Evolutionary conservation across 108 stramenopile species (phyloP), one percentile per base, ranked within the genome.

Genomic region (Skeletonema grethae): DNA sequence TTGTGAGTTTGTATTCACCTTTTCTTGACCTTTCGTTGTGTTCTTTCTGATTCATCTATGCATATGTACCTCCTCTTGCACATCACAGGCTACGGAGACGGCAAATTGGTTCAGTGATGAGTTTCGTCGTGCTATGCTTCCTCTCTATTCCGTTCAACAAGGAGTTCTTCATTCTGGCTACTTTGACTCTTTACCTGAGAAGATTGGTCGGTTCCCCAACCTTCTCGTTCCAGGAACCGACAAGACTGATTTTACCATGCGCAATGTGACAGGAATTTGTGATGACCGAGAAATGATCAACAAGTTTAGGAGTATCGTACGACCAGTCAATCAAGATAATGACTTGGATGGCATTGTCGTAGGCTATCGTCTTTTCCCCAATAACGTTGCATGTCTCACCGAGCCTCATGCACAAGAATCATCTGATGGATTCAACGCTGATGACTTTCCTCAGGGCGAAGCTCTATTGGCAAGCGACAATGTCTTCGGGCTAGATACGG

Each of bases 251-350:
- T 59, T 61, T 7, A 65, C 29, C 8, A 55, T 22, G 34, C 57
- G 75, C 20, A 48, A 77, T 39, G 77, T 77, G 29, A 68, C 77
- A 1, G 77, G 77, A 1, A 73, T 77, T 35, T 77, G 77, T 53
- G 77, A 77, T 72, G 57, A 66, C 12, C 16, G 46, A 3, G 36
- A 38, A 0, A 28, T 70, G 65, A 24, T 65, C 13, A 39, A 30
- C 7, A 58, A 67, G 13, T 77, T 50, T 11, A 15, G 61, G 7
- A 38, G 50, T n/a, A 73, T 77, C 11, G 77, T 77, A n/a, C 53
- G 43, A 28, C 77, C 77, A 1, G 32, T 73, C 34, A 77, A 77
- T 41, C 11, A 30, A 7, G 71, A 77, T 18, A 70, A 69, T 41
- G 32, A 77, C 31, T 41, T 77, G 4, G 72, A 73, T 34, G 77